phyloP scores from a whole-genome alignment of 495 filamentous ascomycete genomes.

The Aspergillus saccharolyticus region DNA sequence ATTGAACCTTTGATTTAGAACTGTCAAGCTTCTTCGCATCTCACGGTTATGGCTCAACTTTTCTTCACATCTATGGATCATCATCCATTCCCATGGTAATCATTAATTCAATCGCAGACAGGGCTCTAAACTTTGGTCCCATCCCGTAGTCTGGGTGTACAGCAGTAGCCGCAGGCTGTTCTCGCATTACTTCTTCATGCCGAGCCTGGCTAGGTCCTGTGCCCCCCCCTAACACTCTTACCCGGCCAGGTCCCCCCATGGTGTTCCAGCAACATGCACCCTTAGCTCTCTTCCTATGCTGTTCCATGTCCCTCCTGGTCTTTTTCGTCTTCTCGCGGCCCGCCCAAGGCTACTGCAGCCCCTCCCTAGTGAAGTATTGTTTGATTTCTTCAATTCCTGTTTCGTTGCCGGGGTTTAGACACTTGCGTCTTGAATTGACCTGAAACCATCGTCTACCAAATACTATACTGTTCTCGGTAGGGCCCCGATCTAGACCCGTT shows the following conservation, averaged over 20 bases:
- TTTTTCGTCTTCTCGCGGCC: slow-evolving; percentile 13
- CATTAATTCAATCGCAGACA: slow-evolving; percentile 1
- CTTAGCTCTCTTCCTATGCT: slow-evolving; percentile 13
- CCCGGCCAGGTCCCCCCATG: slow-evolving; percentile 14
- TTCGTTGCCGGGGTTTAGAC: slow-evolving; percentile 17
- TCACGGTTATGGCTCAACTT: not conserved
- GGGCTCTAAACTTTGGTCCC: slow-evolving; percentile 10
- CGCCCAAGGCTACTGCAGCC: slow-evolving; percentile 13
- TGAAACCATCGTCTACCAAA: slow-evolving; percentile 25
- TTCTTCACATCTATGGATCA: not conserved
- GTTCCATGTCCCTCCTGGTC: slow-evolving; percentile 14
- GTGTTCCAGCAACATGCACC: slow-evolving; percentile 19
- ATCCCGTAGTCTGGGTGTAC: slow-evolving; percentile 21
- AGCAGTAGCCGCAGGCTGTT: slow-evolving; percentile 23
- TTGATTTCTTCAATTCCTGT: slow-evolving; percentile 16
- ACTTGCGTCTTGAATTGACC: slow-evolving; percentile 20
- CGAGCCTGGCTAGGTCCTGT: slow-evolving; percentile 11
- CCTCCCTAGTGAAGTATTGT: slow-evolving; percentile 13
- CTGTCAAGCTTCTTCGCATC: slow-evolving; percentile 12
- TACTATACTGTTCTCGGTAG: slow-evolving; percentile 22
- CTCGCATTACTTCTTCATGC: slow-evolving; percentile 17
- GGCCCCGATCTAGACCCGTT: slow-evolving; percentile 18
- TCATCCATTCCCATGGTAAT: slow-evolving; percentile 8
- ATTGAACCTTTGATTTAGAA: slow-evolving; percentile 4
- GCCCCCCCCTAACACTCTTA: slow-evolving; percentile 14